Conservation (phyloP, 1,284 basidiomycete species). For the Malassezia furfur region DNA sequence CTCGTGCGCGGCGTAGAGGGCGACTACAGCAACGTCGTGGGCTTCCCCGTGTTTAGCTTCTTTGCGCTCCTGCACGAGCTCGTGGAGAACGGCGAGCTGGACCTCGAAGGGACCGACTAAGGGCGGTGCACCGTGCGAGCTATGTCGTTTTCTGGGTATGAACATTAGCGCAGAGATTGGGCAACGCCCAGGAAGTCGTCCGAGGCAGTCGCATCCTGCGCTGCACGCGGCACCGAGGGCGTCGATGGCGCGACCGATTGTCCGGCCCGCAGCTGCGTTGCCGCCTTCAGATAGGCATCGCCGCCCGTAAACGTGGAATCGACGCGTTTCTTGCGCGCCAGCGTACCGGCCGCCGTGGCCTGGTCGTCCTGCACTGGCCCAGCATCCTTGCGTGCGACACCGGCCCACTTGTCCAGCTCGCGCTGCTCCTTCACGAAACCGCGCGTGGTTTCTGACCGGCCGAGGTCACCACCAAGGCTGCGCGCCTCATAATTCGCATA, state of each 20-base stretch:
- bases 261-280: not conserved
- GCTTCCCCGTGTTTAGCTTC: conserved; percentile 57
- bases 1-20: conserved; percentile 77
- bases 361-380: not conserved
- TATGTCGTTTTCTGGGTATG: conserved; percentile 5
- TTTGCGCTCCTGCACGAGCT: conserved; percentile 34
- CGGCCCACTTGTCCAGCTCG: conserved; percentile 34
- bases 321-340: conserved; percentile 8
- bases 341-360: not conserved
- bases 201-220: conserved; percentile 1
- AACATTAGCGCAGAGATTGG: conserved; percentile 1
- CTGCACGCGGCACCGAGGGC: not conserved
- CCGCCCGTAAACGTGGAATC: conserved; percentile 5
- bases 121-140: not conserved
- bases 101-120: conserved; percentile 22
- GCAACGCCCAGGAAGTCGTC: conserved; percentile 14
- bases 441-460: conserved; percentile 42
- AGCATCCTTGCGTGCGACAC: conserved; percentile 18
- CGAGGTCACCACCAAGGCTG: conserved; percentile 64
- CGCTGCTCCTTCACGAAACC: conserved; percentile 35
- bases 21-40: conserved; percentile 84
- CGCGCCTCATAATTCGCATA: conserved; percentile 74
- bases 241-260: not conserved
- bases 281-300: conserved; percentile 12
- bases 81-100: conserved; percentile 39